Conservation (phyloP, 192 early-diverging fungal genomes). For the Umbelopsis sp. region DNA sequence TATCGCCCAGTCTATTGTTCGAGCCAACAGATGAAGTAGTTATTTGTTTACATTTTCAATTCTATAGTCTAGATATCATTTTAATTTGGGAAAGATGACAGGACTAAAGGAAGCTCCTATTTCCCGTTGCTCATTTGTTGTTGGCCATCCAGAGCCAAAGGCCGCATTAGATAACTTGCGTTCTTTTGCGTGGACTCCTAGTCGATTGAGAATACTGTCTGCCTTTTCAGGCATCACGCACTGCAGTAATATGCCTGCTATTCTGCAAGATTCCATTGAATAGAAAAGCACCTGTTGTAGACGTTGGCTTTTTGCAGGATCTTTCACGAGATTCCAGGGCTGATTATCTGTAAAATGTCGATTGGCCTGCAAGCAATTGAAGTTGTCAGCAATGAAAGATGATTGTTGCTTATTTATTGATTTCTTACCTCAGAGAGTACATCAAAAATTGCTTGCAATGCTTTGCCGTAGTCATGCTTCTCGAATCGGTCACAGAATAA, state of each 20-base stretch:
- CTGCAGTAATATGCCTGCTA: conserved; percentile 75
- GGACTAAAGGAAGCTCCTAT: not conserved
- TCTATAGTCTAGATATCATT: conserved; percentile 7
- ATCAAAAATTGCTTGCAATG: conserved; percentile 65
- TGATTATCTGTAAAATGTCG: conserved; percentile 65
- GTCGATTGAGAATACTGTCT: conserved; percentile 61
- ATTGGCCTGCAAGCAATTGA: conserved; percentile 57
- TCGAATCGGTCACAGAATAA: conserved; percentile 49
- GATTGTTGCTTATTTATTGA: not conserved
- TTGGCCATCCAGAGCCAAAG: conserved; percentile 64
- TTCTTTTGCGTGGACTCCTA: conserved; percentile 60
- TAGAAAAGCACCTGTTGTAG: conserved; percentile 73
- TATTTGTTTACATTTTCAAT: too few relatives aligned
- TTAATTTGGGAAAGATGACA: conserved; percentile 3
- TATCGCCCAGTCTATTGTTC: too few relatives aligned
- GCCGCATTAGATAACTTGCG: conserved; percentile 61
- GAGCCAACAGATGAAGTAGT: too few relatives aligned
- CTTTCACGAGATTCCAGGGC: conserved; percentile 83
- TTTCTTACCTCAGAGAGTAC: conserved; percentile 55
- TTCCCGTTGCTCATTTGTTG: not conserved
- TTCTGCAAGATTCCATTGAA: conserved; percentile 73
- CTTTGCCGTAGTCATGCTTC: conserved; percentile 62
- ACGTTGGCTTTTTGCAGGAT: conserved; percentile 41
- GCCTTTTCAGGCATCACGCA: conserved; percentile 88
- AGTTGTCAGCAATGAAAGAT: not conserved